Conservation (phyloP, 2,329 filamentous ascomycete genomes). For the Stachybotrys elegans region DNA sequence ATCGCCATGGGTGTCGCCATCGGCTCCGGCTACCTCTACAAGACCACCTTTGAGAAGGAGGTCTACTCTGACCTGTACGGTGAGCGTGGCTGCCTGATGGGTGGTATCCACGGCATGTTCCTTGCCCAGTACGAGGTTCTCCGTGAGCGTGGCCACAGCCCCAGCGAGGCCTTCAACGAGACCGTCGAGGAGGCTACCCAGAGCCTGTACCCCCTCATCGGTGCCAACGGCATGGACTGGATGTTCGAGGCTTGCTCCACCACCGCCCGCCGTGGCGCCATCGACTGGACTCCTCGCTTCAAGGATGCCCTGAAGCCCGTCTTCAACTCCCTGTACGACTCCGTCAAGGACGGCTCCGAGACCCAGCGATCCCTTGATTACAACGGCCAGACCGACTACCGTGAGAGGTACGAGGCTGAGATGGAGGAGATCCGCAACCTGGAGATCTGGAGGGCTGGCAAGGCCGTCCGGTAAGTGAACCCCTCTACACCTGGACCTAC, state of each 20-base stretch:
- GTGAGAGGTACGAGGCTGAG: conserved; percentile 95
- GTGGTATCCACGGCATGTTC: conserved; percentile 99
- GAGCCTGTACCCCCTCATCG: conserved; percentile 95
- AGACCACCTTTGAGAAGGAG: conserved; percentile 99
- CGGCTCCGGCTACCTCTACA: conserved; percentile 97
- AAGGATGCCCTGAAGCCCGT: conserved; percentile 98
- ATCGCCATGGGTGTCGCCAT: conserved; percentile 94
- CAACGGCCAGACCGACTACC: conserved; percentile 94
- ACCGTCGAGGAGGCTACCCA: conserved; percentile 99
- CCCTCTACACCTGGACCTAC: not conserved
- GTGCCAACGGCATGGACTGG: conserved; percentile 99
- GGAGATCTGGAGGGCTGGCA: conserved; percentile 99
- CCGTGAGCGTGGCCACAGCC: conserved; percentile 95
- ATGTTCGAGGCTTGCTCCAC: conserved; percentile 99
- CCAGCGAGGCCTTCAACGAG: conserved; percentile 99
- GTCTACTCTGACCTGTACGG: conserved; percentile 99
- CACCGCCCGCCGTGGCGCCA: conserved; percentile 94
- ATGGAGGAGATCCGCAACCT: conserved; percentile 96
- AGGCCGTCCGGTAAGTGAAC: conserved; percentile 75
- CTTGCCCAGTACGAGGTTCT: conserved; percentile 99
- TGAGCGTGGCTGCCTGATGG: conserved; percentile 99
- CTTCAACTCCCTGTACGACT: conserved; percentile 95
- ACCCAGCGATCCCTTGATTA: conserved; percentile 95
- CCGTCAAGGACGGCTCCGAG: conserved; percentile 86
- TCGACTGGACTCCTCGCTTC: conserved; percentile 97